Evolutionary conservation across 202 grass and related monocot genomes (phyloP), one percentile per base, ranked within the genome.

Genomic region (Miscanthus sacchariflorus): DNA sequence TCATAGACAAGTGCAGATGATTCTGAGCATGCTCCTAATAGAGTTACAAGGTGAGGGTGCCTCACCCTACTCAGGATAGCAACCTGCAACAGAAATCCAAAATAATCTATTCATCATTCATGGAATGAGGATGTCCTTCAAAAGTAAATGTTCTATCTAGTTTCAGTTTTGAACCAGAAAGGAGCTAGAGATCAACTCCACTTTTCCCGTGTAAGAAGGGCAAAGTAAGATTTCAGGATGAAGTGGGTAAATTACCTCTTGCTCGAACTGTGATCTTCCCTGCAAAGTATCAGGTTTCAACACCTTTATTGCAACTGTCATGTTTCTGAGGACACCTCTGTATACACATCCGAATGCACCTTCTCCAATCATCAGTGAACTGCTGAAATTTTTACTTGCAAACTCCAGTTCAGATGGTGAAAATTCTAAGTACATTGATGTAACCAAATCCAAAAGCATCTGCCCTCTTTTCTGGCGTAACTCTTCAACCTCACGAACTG

Each of bases 261-360:
- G 85, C 24, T 96, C 84, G 36, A 93, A 96, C 83, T 96, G 71
- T 33, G 86, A 86, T 24, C 21, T 74, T 9, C 87, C 94, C 56
- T 93, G 88, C 70, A 95, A 68, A 86, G 21, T 84, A 69, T 86
- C 82, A 48, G 65, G 75, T 25, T 88, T 88, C 86, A 96, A 81
- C 56, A 93, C 87, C 83, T 93, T 96, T 92, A 93, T 72, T 68
- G 92, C 94, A 74, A 92, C 94, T 68, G 59, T 56, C 61, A 82
- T 93, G 78, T 87, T 87, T 35, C 90, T 79, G 23, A 94, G 85
- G 74, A 64, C 59, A 72, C 87, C 91, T 89, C n/a, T 90, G 76
- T 89, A 95, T 19, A 93, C 89, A 36, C 71, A 82, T 44, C 87
- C 93, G 80, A 91, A 92, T 44, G 88, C 94, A 83, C 94, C 90